Evolutionary conservation across 108 stramenopile genomes (phyloP).

Genomic region (Stephanodiscus triporus): DNA sequence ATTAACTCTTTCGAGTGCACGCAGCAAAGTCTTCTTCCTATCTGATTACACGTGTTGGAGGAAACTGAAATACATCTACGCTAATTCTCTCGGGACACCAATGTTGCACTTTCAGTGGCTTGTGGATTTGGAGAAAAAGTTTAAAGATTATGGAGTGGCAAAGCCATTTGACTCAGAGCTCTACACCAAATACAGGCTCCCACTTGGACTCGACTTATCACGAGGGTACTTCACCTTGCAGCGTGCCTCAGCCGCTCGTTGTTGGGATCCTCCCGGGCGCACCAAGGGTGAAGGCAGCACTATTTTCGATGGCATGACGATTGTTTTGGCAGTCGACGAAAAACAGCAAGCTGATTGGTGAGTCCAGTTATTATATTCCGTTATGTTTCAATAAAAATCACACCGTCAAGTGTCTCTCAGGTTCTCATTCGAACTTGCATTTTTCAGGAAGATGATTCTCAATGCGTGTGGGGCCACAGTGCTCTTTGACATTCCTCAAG

Average conservation of each 20-base stretch:
- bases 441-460: slow-evolving; percentile 31
- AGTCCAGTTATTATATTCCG: slow-evolving; percentile 4
- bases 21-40: slow-evolving; percentile 22
- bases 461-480: slow-evolving; percentile 35
- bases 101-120: slow-evolving; percentile 48
- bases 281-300: slow-evolving; percentile 9
- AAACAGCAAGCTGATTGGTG: slow-evolving; percentile 28
- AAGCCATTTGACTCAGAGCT: slow-evolving; percentile 40
- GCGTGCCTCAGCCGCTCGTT: slow-evolving; percentile 40
- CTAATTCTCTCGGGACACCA: slow-evolving; percentile 39
- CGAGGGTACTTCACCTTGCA: slow-evolving; percentile 28
- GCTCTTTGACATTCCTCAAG: slow-evolving; percentile 12
- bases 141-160: slow-evolving; percentile 14
- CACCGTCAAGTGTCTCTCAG: not conserved
- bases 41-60: slow-evolving; percentile 25
- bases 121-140: slow-evolving; percentile 28
- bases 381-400: not conserved
- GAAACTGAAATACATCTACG: slow-evolving; percentile 43
- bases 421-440: not conserved
- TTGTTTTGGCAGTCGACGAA: slow-evolving; percentile 37
- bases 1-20: not conserved
- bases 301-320: slow-evolving; percentile 43
- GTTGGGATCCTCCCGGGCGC: slow-evolving; percentile 39
- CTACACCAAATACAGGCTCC: slow-evolving; percentile 38
- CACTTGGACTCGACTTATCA: slow-evolving; percentile 41